These are phyloP conservation scores for Leishmania aethiopica DNA, from an alignment of 208 protist species.

Conservation along the genomic window DNA sequence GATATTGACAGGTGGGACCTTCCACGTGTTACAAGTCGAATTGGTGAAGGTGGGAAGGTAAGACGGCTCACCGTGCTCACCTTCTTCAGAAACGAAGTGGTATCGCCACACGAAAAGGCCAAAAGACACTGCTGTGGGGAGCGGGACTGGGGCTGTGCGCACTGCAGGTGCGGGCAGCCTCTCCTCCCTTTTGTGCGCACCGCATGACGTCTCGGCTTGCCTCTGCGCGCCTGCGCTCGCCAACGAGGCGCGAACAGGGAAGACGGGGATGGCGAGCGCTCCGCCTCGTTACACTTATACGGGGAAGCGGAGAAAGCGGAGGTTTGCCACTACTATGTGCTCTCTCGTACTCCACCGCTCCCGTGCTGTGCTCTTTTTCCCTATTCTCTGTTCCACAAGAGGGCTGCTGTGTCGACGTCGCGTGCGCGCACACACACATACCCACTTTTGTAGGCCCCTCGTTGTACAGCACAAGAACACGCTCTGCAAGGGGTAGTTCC, in stretches of 20 bases:
- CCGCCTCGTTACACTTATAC: neutral
- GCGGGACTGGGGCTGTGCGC: neutral
- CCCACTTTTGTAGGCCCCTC: neutral
- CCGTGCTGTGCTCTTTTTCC: neutral
- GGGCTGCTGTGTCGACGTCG: neutral
- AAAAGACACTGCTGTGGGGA: neutral
- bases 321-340: neutral
- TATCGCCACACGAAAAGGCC: neutral
- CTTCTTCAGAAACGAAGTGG: neutral
- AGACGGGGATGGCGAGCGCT: neutral
- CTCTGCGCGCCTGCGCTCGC: neutral
- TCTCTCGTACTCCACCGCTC: neutral
- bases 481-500: neutral
- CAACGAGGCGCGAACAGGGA: neutral
- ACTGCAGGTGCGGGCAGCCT: neutral
- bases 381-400: neutral
- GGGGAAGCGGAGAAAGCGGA: neutral
- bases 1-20: neutral
- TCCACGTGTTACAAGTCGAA: neutral
- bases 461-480: neutral
- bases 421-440: neutral
- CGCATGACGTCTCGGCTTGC: neutral
- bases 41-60: neutral
- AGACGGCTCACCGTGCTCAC: neutral
- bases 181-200: neutral